Evolutionary conservation across 2,329 filamentous ascomycete genomes (phyloP).

Genomic region (Fusarium torreyae): DNA sequence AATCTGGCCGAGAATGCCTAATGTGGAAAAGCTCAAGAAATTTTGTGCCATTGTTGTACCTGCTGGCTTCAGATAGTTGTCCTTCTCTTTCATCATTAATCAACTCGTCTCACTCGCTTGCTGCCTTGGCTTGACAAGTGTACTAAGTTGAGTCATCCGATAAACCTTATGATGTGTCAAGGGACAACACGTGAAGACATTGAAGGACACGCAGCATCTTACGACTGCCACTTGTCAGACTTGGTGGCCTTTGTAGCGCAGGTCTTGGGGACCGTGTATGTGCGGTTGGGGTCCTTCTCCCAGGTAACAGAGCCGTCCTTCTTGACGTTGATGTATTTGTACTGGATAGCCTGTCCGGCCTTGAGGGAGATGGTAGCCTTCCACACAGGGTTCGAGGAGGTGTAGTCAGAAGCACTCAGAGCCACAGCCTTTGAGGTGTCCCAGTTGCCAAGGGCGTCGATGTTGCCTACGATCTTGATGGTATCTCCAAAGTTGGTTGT

Average conservation of each 20-base stretch:
- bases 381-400: conserved; percentile 73
- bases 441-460: conserved; percentile 74
- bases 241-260: conserved; percentile 50
- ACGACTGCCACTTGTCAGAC: conserved; percentile 53
- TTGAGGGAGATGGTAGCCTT: conserved; percentile 67
- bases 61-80: background rate
- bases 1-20: no score
- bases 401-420: conserved; percentile 73
- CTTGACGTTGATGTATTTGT: conserved; percentile 78
- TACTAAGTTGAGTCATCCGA: background rate
- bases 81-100: background rate
- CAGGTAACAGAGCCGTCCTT: conserved; percentile 70
- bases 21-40: no score
- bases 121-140: no score
- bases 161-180: background rate
- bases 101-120: background rate
- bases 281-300: conserved; percentile 73
- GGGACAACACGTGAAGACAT: background rate
- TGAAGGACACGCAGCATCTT: background rate
- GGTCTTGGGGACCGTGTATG: conserved; percentile 52
- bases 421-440: conserved; percentile 66
- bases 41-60: background rate
- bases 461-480: conserved; percentile 75
- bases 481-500: conserved; percentile 73
- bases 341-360: conserved; percentile 71